Evolutionary conservation across 1,284 basidiomycete species (phyloP).

Genomic region (Ceratobasidium sp.): DNA sequence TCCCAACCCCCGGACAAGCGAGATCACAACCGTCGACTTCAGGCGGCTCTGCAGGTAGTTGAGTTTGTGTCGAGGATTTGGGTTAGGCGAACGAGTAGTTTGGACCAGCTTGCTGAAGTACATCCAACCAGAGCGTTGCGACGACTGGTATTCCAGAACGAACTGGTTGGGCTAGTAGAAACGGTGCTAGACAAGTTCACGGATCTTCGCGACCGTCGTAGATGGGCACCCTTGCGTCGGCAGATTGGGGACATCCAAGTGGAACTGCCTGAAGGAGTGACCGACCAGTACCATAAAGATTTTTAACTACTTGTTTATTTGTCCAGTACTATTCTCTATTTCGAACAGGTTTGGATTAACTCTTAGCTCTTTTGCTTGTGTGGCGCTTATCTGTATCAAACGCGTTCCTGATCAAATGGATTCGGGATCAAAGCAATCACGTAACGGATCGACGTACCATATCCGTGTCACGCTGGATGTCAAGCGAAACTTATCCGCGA

Average conservation of each 20-base stretch:
- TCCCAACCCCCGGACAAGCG: neutral
- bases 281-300: neutral
- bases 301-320: neutral
- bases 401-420: too few species aligned
- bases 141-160: conserved; percentile 22
- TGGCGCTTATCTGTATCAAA: neutral
- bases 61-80: neutral
- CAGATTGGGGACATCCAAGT: neutral
- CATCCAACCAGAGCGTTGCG: neutral
- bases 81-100: neutral
- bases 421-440: too few species aligned
- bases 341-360: neutral
- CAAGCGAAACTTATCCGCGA: neutral
- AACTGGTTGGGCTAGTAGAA: neutral
- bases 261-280: neutral
- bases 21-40: neutral
- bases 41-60: neutral
- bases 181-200: neutral
- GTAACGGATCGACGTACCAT: too few species aligned
- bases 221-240: neutral
- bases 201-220: neutral
- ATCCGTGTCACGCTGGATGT: too few species aligned
- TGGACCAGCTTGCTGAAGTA: neutral
- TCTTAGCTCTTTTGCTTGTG: neutral
- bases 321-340: neutral